Percentiles rank a stretch among this genome's conserved stretches.
phyloP scores from a whole-genome alignment of 23 red algal genomes.

The Gracilaria gracilis region DNA sequence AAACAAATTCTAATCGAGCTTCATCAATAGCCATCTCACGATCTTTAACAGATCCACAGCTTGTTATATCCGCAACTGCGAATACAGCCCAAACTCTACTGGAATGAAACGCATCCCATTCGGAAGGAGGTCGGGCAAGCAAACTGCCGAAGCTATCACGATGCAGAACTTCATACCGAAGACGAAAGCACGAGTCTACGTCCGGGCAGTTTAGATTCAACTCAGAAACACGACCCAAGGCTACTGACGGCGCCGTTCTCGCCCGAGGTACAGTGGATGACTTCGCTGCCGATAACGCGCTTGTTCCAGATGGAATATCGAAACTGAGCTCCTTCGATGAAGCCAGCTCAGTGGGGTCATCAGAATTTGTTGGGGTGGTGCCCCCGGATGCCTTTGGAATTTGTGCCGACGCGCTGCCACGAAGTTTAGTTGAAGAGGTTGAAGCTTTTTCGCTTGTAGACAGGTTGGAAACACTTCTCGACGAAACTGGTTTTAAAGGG shows the following conservation, averaged over 20 bases:
- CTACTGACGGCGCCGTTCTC: slow-evolving; percentile 35
- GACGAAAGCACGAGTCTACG: slow-evolving; percentile 61
- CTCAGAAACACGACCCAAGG: slow-evolving; percentile 15
- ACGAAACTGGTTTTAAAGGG: slow-evolving; percentile 13
- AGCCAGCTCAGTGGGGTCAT: background rate
- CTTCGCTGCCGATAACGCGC: background rate
- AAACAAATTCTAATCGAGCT: slow-evolving; percentile 61
- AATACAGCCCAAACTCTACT: slow-evolving; percentile 74
- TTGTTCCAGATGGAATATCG: background rate
- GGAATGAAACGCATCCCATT: slow-evolving; percentile 78
- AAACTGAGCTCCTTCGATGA: background rate
- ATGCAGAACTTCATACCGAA: slow-evolving; percentile 73
- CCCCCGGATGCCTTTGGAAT: background rate
- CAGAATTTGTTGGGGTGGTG: background rate
- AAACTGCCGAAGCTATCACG: slow-evolving; percentile 53
- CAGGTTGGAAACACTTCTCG: slow-evolving; percentile 18
- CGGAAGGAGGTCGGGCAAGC: slow-evolving; percentile 56
- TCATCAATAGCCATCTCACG: slow-evolving; percentile 58
- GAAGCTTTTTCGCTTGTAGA: slow-evolving; percentile 10
- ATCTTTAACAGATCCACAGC: background rate
- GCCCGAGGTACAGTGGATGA: slow-evolving; percentile 6
- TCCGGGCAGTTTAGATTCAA: slow-evolving; percentile 55
- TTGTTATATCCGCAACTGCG: slow-evolving; percentile 65
- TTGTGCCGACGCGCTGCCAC: background rate
- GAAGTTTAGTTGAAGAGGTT: background rate